Conservation (phyloP, 1,284 basidiomycete genomes). For the Trichosporon asahii region DNA sequence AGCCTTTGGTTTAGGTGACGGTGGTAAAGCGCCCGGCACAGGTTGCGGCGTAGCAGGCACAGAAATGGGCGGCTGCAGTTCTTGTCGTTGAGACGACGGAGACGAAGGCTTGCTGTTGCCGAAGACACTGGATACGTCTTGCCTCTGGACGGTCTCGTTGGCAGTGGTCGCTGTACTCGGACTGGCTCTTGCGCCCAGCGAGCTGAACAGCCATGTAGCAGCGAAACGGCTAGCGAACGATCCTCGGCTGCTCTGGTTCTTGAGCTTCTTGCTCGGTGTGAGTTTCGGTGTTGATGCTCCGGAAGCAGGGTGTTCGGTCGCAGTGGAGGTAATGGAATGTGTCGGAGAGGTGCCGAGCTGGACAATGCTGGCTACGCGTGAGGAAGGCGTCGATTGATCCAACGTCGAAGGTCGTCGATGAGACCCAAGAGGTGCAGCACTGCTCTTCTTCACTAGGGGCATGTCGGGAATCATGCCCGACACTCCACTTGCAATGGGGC, state of each 20-base stretch:
- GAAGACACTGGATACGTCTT: conserved; percentile 31
- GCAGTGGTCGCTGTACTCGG: conserved; percentile 42
- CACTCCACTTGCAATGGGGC: neutral
- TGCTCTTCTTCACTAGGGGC: conserved; percentile 6
- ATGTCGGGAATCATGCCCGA: conserved; percentile 21
- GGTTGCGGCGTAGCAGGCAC: conserved; percentile 24
- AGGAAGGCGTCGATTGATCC: conserved; percentile 16
- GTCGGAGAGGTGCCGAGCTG: conserved; percentile 17
- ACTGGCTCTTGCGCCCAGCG: conserved; percentile 34
- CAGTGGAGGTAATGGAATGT: conserved; percentile 16
- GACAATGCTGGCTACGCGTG: conserved; percentile 18
- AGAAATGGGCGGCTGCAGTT: conserved; percentile 15
- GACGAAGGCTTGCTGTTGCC: conserved; percentile 14
- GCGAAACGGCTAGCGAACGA: conserved; percentile 43
- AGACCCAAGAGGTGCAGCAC: neutral
- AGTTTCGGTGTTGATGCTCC: conserved; percentile 42
- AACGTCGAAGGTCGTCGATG: conserved; percentile 2
- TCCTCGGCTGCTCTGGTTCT: conserved; percentile 40
- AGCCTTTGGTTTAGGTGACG: conserved; percentile 26
- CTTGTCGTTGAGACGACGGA: neutral
- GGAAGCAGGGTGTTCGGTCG: conserved; percentile 21
- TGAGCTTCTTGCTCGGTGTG: conserved; percentile 37
- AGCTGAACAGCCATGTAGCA: conserved; percentile 42
- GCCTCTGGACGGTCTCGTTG: conserved; percentile 34
- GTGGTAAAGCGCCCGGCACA: conserved; percentile 26